Evolutionary conservation across 305 asterid genomes (phyloP).

Genomic region (Fraxinus baroniana): DNA sequence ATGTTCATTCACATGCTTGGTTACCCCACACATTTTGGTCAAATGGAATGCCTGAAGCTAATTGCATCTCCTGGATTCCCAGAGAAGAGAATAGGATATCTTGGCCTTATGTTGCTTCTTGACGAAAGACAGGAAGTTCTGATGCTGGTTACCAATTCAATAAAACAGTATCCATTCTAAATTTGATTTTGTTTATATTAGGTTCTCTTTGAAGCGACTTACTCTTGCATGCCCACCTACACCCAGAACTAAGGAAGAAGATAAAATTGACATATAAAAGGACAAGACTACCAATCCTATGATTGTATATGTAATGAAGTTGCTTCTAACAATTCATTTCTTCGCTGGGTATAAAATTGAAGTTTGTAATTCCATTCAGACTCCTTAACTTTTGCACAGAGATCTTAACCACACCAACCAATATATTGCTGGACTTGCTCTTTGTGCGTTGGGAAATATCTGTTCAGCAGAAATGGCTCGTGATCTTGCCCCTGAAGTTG

Average conservation of each 20-base stretch:
- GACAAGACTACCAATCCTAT: conserved; percentile 10
- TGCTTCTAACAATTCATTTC: conserved; percentile 15
- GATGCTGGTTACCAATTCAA: conserved; percentile 97
- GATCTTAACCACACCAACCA: conserved; percentile 97
- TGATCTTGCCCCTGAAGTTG: conserved; percentile 98
- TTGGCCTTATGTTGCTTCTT: conserved; percentile 98
- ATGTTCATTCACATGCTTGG: conserved; percentile 99
- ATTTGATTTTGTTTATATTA: conserved; percentile 13
- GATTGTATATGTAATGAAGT: conserved; percentile 14
- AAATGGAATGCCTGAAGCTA: conserved; percentile 97
- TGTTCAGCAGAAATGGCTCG: conserved; percentile 99
- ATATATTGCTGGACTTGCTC: conserved; percentile 99
- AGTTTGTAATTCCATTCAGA: conserved; percentile 13
- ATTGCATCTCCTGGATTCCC: conserved; percentile 98
- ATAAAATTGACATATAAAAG: conserved; percentile 6
- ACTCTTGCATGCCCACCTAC: neutral
- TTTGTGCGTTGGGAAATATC: conserved; percentile 96
- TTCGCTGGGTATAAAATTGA: conserved; percentile 12
- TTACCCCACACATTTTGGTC: conserved; percentile 99
- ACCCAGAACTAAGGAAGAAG: neutral
- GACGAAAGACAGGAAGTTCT: conserved; percentile 99
- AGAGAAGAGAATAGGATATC: conserved; percentile 99
- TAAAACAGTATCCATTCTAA: conserved; percentile 76
- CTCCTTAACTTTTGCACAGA: conserved; percentile 62
- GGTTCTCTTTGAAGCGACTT: conserved; percentile 19